Evolutionary conservation across 1,284 basidiomycete species (phyloP).

Genomic region (Microbotryum intermedium): DNA sequence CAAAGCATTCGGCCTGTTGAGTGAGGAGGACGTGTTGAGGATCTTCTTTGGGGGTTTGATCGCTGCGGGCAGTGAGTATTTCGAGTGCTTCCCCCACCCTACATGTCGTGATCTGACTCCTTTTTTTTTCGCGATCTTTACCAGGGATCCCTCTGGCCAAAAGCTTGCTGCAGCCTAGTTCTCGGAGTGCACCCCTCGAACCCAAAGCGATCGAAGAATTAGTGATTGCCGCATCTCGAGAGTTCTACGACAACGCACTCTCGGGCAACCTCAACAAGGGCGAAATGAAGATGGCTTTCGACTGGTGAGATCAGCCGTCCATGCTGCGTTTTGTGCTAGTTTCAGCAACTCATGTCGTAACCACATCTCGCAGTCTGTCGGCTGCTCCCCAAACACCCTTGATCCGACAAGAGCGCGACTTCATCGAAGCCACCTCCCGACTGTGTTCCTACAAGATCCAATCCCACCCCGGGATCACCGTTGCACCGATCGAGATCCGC

Average conservation of each 20-base stretch:
- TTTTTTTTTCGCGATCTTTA: neutral
- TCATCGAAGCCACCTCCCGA: conserved; percentile 86
- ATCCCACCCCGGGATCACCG: conserved; percentile 60
- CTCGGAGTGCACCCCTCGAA: conserved; percentile 45
- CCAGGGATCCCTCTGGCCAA: conserved; percentile 72
- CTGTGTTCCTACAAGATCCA: conserved; percentile 70
- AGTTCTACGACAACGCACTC: conserved; percentile 86
- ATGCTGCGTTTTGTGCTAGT: neutral
- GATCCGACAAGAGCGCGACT: conserved; percentile 65
- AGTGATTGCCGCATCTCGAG: conserved; percentile 66
- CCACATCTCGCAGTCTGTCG: conserved; percentile 50
- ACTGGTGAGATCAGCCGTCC: conserved; percentile 56
- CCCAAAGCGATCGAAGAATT: conserved; percentile 58
- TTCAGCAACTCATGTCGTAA: neutral
- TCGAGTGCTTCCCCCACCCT: neutral
- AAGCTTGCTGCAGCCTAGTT: conserved; percentile 52
- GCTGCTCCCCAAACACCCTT: conserved; percentile 58
- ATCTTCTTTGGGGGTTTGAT: conserved; percentile 78
- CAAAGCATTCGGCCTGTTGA: conserved; percentile 67
- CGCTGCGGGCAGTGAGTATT: conserved; percentile 71
- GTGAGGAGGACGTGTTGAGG: conserved; percentile 57
- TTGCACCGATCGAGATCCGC: conserved; percentile 82
- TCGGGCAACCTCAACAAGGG: conserved; percentile 83
- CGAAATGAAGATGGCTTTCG: conserved; percentile 90
- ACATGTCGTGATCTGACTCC: neutral